These are phyloP conservation scores for Rhododendron ovatum DNA, from an alignment of 148 eudicot genomes.

Conservation along the genomic window DNA sequence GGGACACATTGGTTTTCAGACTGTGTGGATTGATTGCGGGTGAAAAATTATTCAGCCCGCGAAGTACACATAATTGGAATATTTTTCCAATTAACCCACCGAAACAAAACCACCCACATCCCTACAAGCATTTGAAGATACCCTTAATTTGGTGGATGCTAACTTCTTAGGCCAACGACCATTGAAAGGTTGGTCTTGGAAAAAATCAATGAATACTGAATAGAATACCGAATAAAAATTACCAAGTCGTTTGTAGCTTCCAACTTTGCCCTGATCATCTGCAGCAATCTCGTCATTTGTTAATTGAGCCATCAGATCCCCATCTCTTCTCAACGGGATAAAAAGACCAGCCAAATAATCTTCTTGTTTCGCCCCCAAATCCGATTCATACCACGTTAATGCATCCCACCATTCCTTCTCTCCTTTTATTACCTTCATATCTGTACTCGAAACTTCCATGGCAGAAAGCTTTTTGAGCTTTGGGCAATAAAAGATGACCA, in stretches of 20 bases:
- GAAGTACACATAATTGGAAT: too few species aligned
- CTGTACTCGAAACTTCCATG: neutral
- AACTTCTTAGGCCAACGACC: too few species aligned
- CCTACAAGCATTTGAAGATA: too few species aligned
- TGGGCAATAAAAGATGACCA: conserved; percentile 14
- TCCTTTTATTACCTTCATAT: conserved; percentile 11
- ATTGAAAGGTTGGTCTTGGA: too few species aligned
- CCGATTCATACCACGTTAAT: conserved; percentile 8
- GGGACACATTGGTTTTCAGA: too few species aligned
- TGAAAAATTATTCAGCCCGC: too few species aligned
- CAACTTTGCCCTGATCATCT: neutral
- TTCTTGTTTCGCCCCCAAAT: neutral
- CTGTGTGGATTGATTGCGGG: too few species aligned
- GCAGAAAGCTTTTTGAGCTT: conserved; percentile 12
- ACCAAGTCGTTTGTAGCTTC: neutral
- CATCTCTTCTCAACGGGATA: neutral
- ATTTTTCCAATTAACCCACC: too few species aligned
- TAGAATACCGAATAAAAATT: neutral
- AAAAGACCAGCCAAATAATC: conserved; percentile 2
- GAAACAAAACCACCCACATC: too few species aligned
- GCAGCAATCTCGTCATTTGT: neutral
- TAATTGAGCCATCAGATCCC: conserved; percentile 8
- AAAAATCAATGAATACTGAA: neutral
- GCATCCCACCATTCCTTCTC: conserved; percentile 23
- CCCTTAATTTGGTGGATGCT: too few species aligned